These are phyloP conservation scores for Lichtheimia ramosa DNA, from an alignment of 371 early-diverging fungal species.

Conservation along the genomic window DNA sequence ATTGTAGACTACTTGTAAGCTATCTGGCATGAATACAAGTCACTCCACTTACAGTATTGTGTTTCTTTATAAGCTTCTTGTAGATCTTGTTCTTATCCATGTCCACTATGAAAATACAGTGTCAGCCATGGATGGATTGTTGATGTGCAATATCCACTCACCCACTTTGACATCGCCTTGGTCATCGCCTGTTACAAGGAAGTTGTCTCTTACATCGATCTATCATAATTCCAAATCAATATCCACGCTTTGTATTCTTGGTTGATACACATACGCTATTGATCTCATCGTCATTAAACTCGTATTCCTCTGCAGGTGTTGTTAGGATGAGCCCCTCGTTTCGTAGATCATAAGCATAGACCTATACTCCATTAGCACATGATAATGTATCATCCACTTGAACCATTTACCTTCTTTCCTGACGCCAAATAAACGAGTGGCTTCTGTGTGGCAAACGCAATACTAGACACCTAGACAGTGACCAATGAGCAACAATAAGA, in stretches of 20 bases:
- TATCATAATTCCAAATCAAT: conserved; percentile 5
- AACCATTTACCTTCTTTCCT: conserved; percentile 28
- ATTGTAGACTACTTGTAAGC: background rate
- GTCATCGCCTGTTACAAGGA: conserved; percentile 45
- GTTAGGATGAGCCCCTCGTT: conserved; percentile 26
- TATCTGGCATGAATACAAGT: background rate
- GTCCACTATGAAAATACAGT: conserved; percentile 27
- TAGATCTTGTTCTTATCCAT: conserved; percentile 35
- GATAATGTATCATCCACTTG: background rate
- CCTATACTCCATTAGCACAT: conserved; percentile 15
- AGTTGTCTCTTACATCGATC: conserved; percentile 45
- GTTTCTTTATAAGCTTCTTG: conserved; percentile 41
- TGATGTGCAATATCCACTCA: conserved; percentile 7
- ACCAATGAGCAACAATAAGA: background rate
- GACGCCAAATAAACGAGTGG: conserved; percentile 34
- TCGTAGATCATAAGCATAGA: conserved; percentile 39
- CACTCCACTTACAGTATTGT: conserved; percentile 24
- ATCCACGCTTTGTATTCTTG: background rate
- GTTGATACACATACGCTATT: conserved; percentile 25
- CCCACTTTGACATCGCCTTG: conserved; percentile 40
- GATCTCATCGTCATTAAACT: conserved; percentile 45
- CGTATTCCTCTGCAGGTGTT: conserved; percentile 23
- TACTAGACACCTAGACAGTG: conserved; percentile 27
- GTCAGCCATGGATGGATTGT: background rate
- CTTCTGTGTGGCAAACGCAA: conserved; percentile 35